phyloP scores from a whole-genome alignment of 129 eudicot species.

The Pseudognaphalium luteoalbum region DNA sequence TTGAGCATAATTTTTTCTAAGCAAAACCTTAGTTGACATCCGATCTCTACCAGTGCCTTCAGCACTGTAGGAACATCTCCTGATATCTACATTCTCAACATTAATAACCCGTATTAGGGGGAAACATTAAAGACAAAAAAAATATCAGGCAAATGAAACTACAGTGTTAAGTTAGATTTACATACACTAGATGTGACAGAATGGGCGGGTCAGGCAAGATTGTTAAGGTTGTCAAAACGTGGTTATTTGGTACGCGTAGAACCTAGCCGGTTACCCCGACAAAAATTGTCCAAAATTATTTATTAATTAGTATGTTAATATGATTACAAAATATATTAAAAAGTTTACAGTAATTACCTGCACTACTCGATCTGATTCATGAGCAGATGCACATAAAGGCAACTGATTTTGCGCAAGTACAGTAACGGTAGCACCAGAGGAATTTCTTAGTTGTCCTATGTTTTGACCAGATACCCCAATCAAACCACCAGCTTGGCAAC shows the following conservation, averaged over 20 bases:
- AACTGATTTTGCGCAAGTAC: slow-evolving; percentile 89
- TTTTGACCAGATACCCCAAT: slow-evolving; percentile 92
- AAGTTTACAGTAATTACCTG: slow-evolving; percentile 50
- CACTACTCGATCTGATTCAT: slow-evolving; percentile 94
- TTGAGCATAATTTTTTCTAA: neutral
- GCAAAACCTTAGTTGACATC: slow-evolving; percentile 71
- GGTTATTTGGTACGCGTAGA: no score
- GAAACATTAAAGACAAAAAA: neutral
- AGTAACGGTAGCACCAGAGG: slow-evolving; percentile 85
- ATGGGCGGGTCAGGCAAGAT: neutral
- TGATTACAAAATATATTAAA: neutral
- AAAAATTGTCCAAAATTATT: neutral
- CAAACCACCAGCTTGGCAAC: slow-evolving; percentile 93
- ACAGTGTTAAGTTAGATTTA: neutral
- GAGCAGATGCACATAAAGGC: slow-evolving; percentile 95
- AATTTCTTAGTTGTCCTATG: slow-evolving; percentile 70
- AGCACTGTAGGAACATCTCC: slow-evolving; percentile 85
- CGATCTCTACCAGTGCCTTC: slow-evolving; percentile 85
- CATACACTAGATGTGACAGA: neutral
- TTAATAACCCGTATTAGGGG: slow-evolving; percentile 2
- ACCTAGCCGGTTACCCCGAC: neutral
- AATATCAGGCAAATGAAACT: neutral
- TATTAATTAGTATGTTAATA: no score
- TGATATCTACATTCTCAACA: slow-evolving; percentile 57
- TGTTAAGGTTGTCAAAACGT: no score